Percentiles rank a stretch among this genome's conserved stretches.
Evolutionary conservation across 495 filamentous ascomycete genomes (phyloP).

Genomic region (Terfezia boudieri): DNA sequence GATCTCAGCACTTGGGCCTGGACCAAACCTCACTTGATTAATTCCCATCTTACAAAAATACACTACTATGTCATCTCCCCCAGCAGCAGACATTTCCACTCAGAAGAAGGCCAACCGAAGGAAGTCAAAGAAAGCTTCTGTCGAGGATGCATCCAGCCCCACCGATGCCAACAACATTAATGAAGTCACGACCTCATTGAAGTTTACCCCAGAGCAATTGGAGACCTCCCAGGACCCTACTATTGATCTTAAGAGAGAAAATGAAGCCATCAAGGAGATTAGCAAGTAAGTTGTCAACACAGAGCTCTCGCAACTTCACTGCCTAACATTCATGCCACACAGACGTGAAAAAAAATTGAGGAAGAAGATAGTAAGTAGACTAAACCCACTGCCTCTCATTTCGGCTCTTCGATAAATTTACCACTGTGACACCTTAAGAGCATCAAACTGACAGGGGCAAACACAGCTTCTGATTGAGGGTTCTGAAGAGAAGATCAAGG

Average conservation of each 20-base stretch:
- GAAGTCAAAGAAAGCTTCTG: not conserved
- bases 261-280: conserved; percentile 16
- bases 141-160: not conserved
- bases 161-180: not conserved
- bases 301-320: not conserved
- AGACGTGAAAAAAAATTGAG: conserved; percentile 13
- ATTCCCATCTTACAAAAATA: no score
- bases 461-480: conserved; percentile 9
- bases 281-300: conserved; percentile 8
- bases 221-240: not conserved
- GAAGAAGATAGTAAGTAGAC: conserved; percentile 16
- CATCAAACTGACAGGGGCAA: no score
- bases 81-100: not conserved
- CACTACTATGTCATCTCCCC: not conserved
- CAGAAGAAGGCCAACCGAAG: not conserved
- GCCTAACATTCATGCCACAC: not conserved
- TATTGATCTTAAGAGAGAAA: conserved; percentile 5
- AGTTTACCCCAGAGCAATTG: not conserved
- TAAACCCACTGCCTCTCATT: not conserved
- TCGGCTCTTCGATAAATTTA: not conserved
- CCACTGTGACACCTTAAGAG: not conserved
- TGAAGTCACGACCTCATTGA: not conserved
- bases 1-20: no score
- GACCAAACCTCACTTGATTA: no score
- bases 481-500: conserved; percentile 19